Conservation (phyloP, 345 rosid genomes). For the Citrus mangshanensis region DNA sequence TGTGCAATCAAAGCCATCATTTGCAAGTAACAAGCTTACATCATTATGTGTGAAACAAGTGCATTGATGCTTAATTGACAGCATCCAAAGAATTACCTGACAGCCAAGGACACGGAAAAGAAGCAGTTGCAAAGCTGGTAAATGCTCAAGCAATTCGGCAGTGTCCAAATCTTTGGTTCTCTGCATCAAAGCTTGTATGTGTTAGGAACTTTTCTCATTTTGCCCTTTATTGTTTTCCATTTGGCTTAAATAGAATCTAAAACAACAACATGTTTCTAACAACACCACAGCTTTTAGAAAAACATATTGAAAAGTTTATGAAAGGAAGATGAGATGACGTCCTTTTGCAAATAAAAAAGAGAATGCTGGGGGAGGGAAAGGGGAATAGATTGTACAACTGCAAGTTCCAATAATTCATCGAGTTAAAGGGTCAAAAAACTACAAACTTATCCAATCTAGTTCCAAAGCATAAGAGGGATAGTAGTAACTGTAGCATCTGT, state of each 20-base stretch:
- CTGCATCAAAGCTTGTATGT: slow-evolving; percentile 35
- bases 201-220: not conserved
- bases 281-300: not conserved
- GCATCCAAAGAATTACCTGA: slow-evolving; percentile 50
- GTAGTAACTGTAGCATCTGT: not conserved
- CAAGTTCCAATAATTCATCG: not conserved
- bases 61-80: not conserved
- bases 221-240: not conserved
- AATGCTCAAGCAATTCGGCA: slow-evolving; percentile 79
- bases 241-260: not conserved
- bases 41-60: not conserved
- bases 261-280: not conserved
- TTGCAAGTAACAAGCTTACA: not conserved
- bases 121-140: slow-evolving; percentile 90
- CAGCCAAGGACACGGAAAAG: slow-evolving; percentile 91
- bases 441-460: not conserved
- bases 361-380: not conserved
- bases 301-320: not conserved
- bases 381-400: not conserved
- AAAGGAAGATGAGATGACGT: not conserved
- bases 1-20: not conserved
- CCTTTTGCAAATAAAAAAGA: not conserved
- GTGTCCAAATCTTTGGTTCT: slow-evolving; percentile 90
- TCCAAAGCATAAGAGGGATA: not conserved
- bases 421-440: too few species aligned